phyloP scores from a whole-genome alignment of 805 yeast genomes.

The Myxozyma neglecta region DNA sequence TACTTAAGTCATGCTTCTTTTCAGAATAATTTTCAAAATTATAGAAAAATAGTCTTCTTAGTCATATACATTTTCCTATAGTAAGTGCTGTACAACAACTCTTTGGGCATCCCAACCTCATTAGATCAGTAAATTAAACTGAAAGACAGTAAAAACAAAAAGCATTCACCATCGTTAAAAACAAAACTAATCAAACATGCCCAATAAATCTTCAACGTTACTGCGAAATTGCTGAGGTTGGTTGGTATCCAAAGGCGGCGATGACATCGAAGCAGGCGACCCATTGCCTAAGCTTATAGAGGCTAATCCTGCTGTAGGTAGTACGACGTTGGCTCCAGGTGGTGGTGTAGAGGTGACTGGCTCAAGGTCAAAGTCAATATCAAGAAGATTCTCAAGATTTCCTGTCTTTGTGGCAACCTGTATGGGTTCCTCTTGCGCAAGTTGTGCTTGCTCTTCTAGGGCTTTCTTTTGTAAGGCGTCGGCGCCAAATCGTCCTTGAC shows the following conservation, averaged over 20 bases:
- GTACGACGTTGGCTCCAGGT: slow-evolving; percentile 13
- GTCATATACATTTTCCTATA: no score
- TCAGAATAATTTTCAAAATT: no score
- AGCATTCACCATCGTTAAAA: background rate
- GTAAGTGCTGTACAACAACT: no score
- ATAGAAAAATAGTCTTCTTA: no score
- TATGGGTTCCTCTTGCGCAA: slow-evolving; percentile 71
- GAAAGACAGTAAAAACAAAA: no score
- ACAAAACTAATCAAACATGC: slow-evolving; percentile 26
- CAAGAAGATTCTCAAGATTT: slow-evolving; percentile 78
- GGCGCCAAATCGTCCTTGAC: slow-evolving; percentile 45
- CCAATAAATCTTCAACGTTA: slow-evolving; percentile 30
- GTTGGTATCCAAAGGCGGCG: slow-evolving; percentile 23
- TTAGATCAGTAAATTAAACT: no score
- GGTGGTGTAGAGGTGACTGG: slow-evolving; percentile 33
- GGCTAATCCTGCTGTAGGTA: slow-evolving; percentile 53
- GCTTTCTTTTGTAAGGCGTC: slow-evolving; percentile 49
- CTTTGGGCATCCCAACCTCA: no score
- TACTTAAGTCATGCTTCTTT: no score
- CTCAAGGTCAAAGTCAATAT: slow-evolving; percentile 70
- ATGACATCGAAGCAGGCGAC: slow-evolving; percentile 39
- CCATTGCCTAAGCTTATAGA: slow-evolving; percentile 60
- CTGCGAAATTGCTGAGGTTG: slow-evolving; percentile 30
- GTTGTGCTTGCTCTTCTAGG: slow-evolving; percentile 72
- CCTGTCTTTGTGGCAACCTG: slow-evolving; percentile 40